Percentiles rank a stretch among this genome's conserved stretches.
phyloP scores from a whole-genome alignment of 140 eudicot genomes.

The Stevia rebaudiana region DNA sequence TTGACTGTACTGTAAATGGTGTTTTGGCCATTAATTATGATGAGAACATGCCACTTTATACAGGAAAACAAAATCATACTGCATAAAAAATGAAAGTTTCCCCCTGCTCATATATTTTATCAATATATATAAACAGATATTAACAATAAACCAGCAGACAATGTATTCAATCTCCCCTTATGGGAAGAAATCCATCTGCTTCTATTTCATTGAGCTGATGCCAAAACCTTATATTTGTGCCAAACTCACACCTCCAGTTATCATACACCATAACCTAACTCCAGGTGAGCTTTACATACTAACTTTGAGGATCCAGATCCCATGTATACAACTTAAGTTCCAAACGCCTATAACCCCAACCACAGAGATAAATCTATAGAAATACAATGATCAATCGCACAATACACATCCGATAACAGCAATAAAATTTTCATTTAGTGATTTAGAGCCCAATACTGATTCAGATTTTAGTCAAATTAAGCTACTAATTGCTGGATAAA shows the following conservation, averaged over 20 bases:
- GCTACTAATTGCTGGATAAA: not conserved
- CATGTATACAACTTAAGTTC: not conserved
- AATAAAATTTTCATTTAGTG: not conserved
- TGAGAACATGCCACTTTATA: not conserved
- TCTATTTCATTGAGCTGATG: constrained; percentile 14
- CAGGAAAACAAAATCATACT: constrained; percentile 11
- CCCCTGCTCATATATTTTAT: not conserved
- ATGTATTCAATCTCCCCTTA: not conserved
- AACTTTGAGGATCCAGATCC: constrained; percentile 26
- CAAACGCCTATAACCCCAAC: constrained; percentile 13
- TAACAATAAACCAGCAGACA: not conserved
- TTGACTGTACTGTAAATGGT: constrained; percentile 3
- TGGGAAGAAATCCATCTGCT: constrained; percentile 7
- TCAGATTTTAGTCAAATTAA: constrained; percentile 4
- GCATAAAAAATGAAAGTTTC: not conserved
- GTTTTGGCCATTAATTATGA: constrained; percentile 8
- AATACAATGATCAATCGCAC: constrained; percentile 11
- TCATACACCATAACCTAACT: not conserved
- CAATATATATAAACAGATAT: not conserved
- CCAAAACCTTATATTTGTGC: constrained; percentile 2
- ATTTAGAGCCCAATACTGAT: not conserved
- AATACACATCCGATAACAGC: not conserved
- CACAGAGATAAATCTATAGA: constrained; percentile 1
- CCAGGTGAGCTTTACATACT: constrained; percentile 8
- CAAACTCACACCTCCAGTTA: constrained; percentile 11